Percentiles rank a stretch among this genome's conserved stretches.
Conservation (phyloP, 2,329 filamentous ascomycete genomes). For the Hymenoscyphus linearis region DNA sequence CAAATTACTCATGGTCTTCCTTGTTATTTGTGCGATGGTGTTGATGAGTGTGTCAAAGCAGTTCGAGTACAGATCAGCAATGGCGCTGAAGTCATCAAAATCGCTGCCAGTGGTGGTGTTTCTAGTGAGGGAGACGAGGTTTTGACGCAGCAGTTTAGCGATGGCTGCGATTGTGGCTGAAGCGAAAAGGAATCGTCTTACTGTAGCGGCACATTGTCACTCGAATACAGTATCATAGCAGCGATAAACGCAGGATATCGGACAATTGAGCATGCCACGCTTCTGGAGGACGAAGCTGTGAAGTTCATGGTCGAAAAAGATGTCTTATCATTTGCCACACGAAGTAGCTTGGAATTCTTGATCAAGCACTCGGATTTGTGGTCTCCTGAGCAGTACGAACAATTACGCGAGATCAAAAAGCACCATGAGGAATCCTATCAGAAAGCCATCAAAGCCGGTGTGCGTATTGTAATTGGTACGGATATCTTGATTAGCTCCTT, state of each 20-base stretch:
- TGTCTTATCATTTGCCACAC: background rate
- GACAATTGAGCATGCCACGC: background rate
- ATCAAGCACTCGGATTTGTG: conserved; percentile 32
- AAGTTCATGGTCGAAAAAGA: background rate
- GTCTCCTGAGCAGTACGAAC: conserved; percentile 22
- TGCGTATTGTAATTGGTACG: conserved; percentile 44
- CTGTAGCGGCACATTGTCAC: conserved; percentile 17
- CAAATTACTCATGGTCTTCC: background rate
- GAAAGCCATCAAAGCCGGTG: conserved; percentile 38
- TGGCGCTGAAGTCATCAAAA: conserved; percentile 45
- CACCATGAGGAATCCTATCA: conserved; percentile 30
- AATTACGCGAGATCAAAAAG: background rate
- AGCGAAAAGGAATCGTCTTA: conserved; percentile 35
- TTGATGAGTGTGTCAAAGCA: background rate
- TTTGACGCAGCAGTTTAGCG: conserved; percentile 39
- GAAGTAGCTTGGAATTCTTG: conserved; percentile 35
- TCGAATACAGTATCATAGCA: background rate
- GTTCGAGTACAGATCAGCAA: conserved; percentile 35
- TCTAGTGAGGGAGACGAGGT: conserved; percentile 34
- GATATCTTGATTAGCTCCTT: conserved; percentile 35
- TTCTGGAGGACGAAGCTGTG: background rate
- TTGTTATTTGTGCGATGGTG: background rate
- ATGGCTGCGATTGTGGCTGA: conserved; percentile 41
- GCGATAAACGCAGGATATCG: background rate
- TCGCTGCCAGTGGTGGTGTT: conserved; percentile 38